These are phyloP conservation scores for Pyrenula aspistea DNA, from an alignment of 495 filamentous ascomycete species.

Conservation along the genomic window DNA sequence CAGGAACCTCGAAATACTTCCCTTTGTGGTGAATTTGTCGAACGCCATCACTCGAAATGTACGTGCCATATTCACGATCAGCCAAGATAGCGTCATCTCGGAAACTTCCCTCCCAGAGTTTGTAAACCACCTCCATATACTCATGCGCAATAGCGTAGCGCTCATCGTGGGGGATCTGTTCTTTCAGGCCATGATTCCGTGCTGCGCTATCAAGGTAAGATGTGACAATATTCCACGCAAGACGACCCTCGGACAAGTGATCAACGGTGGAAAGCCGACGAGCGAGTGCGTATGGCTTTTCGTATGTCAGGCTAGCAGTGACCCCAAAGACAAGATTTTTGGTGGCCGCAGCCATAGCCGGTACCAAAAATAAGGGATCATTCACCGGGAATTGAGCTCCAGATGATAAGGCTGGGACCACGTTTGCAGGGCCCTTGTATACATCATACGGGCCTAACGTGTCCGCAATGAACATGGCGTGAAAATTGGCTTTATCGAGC, in stretches of 20 bases:
- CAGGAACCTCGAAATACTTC: slow-evolving; percentile 43
- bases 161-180: slow-evolving; percentile 43
- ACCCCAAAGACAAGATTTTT: slow-evolving; percentile 42
- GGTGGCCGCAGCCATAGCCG: slow-evolving; percentile 45
- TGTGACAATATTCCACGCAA: slow-evolving; percentile 51
- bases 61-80: slow-evolving; percentile 31
- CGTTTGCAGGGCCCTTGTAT: slow-evolving; percentile 19
- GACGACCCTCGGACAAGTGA: slow-evolving; percentile 42
- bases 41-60: slow-evolving; percentile 37
- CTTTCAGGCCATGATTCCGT: slow-evolving; percentile 33
- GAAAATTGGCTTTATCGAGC: slow-evolving; percentile 45
- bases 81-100: slow-evolving; percentile 42
- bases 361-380: slow-evolving; percentile 34
- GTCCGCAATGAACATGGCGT: slow-evolving; percentile 52
- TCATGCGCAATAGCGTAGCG: slow-evolving; percentile 47
- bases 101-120: slow-evolving; percentile 49
- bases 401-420: slow-evolving; percentile 15
- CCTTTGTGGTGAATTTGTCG: slow-evolving; percentile 44
- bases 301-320: slow-evolving; percentile 39
- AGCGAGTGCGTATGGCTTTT: slow-evolving; percentile 47
- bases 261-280: slow-evolving; percentile 46
- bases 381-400: slow-evolving; percentile 23
- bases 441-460: slow-evolving; percentile 21
- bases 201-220: slow-evolving; percentile 48
- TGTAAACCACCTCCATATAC: slow-evolving; percentile 48